phyloP scores from a whole-genome alignment of 352 stramenopile species.

The Pythium aristosporum region DNA sequence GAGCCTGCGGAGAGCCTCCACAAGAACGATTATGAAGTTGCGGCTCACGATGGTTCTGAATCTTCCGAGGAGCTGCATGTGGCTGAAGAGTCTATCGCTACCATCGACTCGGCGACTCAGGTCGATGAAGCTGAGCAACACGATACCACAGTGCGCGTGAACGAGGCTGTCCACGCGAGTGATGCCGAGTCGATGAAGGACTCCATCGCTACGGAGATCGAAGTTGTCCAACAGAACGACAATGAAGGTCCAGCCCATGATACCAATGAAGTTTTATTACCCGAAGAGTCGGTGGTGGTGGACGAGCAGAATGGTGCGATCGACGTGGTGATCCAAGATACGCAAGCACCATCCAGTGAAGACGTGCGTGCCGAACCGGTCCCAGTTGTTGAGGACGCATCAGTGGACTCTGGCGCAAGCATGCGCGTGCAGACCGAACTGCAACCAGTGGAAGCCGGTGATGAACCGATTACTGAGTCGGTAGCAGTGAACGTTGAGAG shows the following conservation, averaged over 20 bases:
- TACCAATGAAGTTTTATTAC: neutral
- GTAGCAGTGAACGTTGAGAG: neutral
- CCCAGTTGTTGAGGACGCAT: neutral
- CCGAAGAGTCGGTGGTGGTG: neutral
- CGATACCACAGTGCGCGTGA: too few relatives aligned
- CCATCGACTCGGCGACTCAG: too few relatives aligned
- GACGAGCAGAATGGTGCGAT: neutral
- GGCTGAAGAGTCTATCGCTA: too few relatives aligned
- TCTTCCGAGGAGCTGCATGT: too few relatives aligned
- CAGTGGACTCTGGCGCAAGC: neutral
- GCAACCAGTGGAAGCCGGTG: neutral
- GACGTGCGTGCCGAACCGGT: neutral
- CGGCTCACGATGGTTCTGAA: too few relatives aligned
- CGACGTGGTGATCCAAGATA: neutral
- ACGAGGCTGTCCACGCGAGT: too few relatives aligned
- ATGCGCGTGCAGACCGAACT: neutral
- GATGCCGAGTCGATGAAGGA: neutral
- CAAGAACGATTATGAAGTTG: too few relatives aligned
- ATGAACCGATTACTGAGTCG: neutral
- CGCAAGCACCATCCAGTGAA: neutral
- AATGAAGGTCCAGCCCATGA: too few relatives aligned
- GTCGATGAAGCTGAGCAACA: too few relatives aligned
- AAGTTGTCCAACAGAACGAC: too few relatives aligned
- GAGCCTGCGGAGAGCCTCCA: too few relatives aligned
- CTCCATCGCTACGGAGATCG: too few relatives aligned